Percentiles rank a stretch among this genome's conserved stretches.
Evolutionary conservation across 768 basidiomycete species (phyloP).

Genomic region (Hortiboletus campestris): DNA sequence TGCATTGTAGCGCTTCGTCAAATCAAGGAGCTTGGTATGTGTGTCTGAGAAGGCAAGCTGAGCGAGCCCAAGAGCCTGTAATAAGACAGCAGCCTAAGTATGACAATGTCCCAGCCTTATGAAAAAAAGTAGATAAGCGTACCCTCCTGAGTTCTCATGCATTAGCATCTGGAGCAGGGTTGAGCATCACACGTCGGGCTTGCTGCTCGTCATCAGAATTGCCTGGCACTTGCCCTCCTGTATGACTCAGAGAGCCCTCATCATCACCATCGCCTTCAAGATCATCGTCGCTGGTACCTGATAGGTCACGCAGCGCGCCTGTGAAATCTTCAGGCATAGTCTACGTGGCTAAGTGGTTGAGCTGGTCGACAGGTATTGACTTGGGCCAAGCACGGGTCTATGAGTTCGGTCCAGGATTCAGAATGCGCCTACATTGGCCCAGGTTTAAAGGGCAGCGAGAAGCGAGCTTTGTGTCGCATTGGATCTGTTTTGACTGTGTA

Average conservation of each 20-base stretch:
- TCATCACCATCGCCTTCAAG: background rate
- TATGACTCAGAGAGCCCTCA: background rate
- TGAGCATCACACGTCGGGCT: background rate
- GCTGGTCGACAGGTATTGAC: background rate
- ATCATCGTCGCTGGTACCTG: background rate
- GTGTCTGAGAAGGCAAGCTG: background rate
- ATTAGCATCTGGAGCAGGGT: background rate
- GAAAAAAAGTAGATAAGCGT: background rate
- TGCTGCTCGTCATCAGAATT: background rate
- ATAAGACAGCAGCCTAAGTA: background rate
- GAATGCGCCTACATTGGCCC: too few species aligned
- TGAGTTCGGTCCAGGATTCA: too few species aligned
- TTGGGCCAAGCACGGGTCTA: background rate
- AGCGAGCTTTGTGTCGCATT: background rate
- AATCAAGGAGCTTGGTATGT: background rate
- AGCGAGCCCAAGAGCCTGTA: background rate
- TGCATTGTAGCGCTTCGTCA: background rate
- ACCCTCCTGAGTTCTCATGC: background rate
- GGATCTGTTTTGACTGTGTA: too few species aligned
- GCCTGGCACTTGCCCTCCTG: background rate
- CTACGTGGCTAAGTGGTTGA: background rate
- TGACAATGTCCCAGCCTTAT: background rate
- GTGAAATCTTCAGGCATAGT: background rate
- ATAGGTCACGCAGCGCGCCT: background rate
- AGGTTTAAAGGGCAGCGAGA: background rate